These are phyloP conservation scores for Alternaria hordeiaustralica DNA, from an alignment of 2,329 filamentous ascomycete genomes.

Conservation along the genomic window DNA sequence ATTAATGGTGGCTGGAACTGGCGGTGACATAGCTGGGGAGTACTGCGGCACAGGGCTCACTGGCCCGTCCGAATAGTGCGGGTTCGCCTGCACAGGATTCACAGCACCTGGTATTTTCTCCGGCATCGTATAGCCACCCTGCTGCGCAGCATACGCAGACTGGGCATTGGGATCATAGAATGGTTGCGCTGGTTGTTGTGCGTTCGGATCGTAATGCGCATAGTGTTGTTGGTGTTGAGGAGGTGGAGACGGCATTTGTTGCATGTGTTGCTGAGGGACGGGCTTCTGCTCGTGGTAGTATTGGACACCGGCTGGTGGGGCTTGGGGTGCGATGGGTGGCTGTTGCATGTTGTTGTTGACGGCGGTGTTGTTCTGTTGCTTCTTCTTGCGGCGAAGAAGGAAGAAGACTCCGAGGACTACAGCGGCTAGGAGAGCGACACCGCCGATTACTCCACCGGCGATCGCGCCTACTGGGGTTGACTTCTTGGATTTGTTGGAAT, in stretches of 20 bases:
- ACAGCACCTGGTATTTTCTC: slow-evolving; percentile 11
- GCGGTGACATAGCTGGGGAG: background rate
- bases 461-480: slow-evolving; percentile 23
- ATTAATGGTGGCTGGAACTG: slow-evolving; percentile 7
- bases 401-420: slow-evolving; percentile 19
- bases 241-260: slow-evolving; percentile 7
- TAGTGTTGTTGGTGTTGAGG: slow-evolving; percentile 2
- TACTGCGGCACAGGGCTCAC: slow-evolving; percentile 20
- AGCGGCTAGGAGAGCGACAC: slow-evolving; percentile 19
- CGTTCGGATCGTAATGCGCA: slow-evolving; percentile 7
- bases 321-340: background rate
- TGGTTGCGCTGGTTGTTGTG: background rate
- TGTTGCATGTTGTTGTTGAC: background rate
- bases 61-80: slow-evolving; percentile 11
- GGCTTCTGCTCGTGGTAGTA: slow-evolving; percentile 15
- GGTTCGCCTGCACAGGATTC: background rate
- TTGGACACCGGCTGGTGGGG: slow-evolving; percentile 1
- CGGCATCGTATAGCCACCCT: background rate
- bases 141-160: slow-evolving; percentile 3
- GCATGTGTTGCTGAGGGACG: slow-evolving; percentile 5
- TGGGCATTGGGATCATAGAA: slow-evolving; percentile 13
- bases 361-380: background rate
- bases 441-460: slow-evolving; percentile 27
- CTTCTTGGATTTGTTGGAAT: background rate
- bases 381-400: slow-evolving; percentile 16